These are phyloP conservation scores for Phytopythium cucurbitacearum DNA, from an alignment of 352 stramenopile genomes.

Conservation along the genomic window DNA sequence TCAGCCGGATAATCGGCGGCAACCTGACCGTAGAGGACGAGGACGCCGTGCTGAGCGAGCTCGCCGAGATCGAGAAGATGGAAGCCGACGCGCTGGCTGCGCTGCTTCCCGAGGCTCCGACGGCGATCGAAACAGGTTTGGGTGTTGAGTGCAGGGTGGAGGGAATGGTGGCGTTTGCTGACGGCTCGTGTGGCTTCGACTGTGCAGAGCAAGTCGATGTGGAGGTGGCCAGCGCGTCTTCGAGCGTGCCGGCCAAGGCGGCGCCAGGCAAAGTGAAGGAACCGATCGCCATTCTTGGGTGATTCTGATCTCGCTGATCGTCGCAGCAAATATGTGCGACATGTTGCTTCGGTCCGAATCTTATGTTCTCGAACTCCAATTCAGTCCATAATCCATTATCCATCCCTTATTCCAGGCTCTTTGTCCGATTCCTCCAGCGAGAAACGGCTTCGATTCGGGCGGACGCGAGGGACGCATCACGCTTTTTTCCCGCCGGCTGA, in stretches of 20 bases:
- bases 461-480: too few species aligned
- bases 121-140: conserved; percentile 36
- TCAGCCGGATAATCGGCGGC: conserved; percentile 75
- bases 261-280: conserved; percentile 6
- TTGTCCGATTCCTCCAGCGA: too few species aligned
- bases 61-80: conserved; percentile 78
- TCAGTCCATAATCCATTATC: too few species aligned
- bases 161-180: neutral
- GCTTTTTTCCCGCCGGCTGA: too few species aligned
- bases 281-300: conserved; percentile 9
- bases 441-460: too few species aligned
- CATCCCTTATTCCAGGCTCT: too few species aligned
- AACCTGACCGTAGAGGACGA: conserved; percentile 81
- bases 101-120: conserved; percentile 60
- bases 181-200: neutral
- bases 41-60: conserved; percentile 77
- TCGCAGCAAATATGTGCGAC: neutral
- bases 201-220: conserved; percentile 2
- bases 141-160: neutral
- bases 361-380: too few species aligned
- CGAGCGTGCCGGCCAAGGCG: conserved; percentile 1
- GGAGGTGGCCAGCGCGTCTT: neutral
- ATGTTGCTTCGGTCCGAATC: neutral
- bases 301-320: neutral
- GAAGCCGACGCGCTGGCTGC: conserved; percentile 53